These are phyloP conservation scores for Chlorella sorokiniana DNA, from an alignment of 139 green algal species.

Conservation along the genomic window DNA sequence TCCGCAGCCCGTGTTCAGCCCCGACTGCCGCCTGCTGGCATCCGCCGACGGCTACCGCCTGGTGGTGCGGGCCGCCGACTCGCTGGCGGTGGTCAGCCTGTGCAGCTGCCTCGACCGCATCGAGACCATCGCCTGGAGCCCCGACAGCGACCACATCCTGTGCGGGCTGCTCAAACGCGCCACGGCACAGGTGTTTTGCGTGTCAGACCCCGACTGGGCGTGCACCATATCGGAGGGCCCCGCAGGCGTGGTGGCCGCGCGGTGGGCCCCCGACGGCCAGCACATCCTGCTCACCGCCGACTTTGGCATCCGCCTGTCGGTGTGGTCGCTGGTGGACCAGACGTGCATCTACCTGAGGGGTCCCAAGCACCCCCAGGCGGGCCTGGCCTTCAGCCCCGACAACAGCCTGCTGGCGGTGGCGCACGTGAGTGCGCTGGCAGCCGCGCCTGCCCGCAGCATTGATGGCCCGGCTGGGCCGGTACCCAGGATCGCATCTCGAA, in stretches of 20 bases:
- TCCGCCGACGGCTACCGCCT: constrained; percentile 77
- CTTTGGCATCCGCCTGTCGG: constrained; percentile 80
- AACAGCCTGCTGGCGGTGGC: constrained; percentile 74
- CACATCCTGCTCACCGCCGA: constrained; percentile 77
- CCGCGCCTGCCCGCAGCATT: too few species aligned
- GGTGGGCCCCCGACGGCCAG: constrained; percentile 59
- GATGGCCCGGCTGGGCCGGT: too few species aligned
- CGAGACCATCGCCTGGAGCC: constrained; percentile 77
- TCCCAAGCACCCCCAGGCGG: constrained; percentile 70
- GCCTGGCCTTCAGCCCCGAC: constrained; percentile 75
- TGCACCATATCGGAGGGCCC: constrained; percentile 90
- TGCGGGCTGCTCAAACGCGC: constrained; percentile 64
- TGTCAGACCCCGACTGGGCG: constrained; percentile 74
- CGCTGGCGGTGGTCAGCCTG: constrained; percentile 71
- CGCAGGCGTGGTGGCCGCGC: constrained; percentile 55
- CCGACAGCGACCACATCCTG: constrained; percentile 76
- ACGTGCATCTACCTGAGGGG: constrained; percentile 66
- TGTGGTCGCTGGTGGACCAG: constrained; percentile 82
- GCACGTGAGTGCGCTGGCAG: constrained; percentile 58
- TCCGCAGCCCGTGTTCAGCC: constrained; percentile 64
- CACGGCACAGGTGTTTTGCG: constrained; percentile 71
- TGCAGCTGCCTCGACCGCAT: constrained; percentile 88
- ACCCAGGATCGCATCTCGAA: too few species aligned
- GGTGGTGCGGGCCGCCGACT: constrained; percentile 73
- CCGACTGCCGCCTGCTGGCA: constrained; percentile 74